Evolutionary conservation across 2,329 filamentous ascomycete species (phyloP).

Genomic region (Phyllosticta citribraziliensis): DNA sequence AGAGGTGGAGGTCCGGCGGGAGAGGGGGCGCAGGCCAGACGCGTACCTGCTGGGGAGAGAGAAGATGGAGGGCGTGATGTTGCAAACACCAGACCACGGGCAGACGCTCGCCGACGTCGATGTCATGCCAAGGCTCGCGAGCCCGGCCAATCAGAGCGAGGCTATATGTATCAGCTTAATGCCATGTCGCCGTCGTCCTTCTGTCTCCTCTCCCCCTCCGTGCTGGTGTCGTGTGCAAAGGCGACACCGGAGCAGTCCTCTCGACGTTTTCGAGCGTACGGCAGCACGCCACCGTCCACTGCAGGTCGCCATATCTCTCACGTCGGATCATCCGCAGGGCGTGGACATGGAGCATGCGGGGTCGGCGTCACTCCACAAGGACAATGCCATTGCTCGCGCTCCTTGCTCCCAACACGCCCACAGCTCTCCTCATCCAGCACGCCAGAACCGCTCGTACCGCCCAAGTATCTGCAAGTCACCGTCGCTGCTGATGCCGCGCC

Average conservation of each 20-base stretch:
- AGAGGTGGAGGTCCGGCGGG: background rate
- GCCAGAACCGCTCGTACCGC: background rate
- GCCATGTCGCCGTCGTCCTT: background rate
- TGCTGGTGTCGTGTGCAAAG: background rate
- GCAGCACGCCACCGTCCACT: background rate
- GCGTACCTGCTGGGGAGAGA: background rate
- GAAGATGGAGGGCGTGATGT: background rate
- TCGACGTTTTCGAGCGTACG: background rate
- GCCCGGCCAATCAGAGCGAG: background rate
- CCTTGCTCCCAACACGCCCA: background rate
- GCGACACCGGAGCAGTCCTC: background rate
- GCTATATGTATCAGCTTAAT: background rate
- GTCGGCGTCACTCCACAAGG: background rate
- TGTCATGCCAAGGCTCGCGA: background rate
- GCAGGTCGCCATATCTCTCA: background rate
- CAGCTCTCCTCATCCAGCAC: background rate
- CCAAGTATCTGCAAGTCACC: background rate
- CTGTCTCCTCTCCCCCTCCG: background rate
- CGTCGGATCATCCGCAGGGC: background rate
- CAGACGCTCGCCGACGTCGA: background rate
- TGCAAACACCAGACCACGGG: background rate
- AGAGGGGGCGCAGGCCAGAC: background rate
- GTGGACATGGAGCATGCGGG: background rate
- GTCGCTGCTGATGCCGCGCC: background rate
- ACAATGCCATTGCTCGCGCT: background rate